Evolutionary conservation across 441 rosid genomes (phyloP), one percentile per base, ranked within the genome.

Genomic region (Euphorbia corollata): DNA sequence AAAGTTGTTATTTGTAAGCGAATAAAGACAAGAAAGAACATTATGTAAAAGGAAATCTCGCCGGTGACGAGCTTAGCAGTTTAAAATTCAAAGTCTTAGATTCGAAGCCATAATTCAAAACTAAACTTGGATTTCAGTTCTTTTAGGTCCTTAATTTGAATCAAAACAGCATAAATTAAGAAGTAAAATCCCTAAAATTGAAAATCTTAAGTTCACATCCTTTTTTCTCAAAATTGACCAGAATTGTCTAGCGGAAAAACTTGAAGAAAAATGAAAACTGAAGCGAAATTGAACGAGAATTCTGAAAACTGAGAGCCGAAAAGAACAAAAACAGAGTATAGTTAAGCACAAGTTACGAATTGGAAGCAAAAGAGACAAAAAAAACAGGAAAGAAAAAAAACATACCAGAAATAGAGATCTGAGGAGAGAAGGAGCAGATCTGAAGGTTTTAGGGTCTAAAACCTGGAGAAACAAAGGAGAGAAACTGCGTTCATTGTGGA

Each of bases 331-430:
- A 47, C 51, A 50, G 6, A 4, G 22, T 48, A 16, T 18, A 51
- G 32, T 10, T n/a, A 22, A 65, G 36, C 30, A 38, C 6, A 63
- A 45, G 30, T 12, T 39, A 50, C n/a, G 34, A 27, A 47, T 48
- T 36, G 19, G 16, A 39, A 45, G 61, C 38, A 6, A 47, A 45
- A 15, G 38, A 39, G n/a, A 9, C 43, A n/a, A 55, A 54, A 65
- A n/a, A 56, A 61, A 59, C 11, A 27, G 53, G 65, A 60, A n/a
- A 48, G 65, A 56, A 43, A 23, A 22, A 64, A 59, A 68, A 16
- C 80, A 23, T 78, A 78, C 84, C 84, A 36, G 68, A 50, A 55
- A 62, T 22, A 63, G 66, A 81, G 83, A 81, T 83, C 80, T 59
- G 80, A 70, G 68, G 43, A 53, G 47, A 58, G 50, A 68, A 62